Percentiles rank a stretch among this genome's conserved stretches.
Conservation (phyloP, 2,329 filamentous ascomycete genomes). For the Neopestalotiopsis sp. region DNA sequence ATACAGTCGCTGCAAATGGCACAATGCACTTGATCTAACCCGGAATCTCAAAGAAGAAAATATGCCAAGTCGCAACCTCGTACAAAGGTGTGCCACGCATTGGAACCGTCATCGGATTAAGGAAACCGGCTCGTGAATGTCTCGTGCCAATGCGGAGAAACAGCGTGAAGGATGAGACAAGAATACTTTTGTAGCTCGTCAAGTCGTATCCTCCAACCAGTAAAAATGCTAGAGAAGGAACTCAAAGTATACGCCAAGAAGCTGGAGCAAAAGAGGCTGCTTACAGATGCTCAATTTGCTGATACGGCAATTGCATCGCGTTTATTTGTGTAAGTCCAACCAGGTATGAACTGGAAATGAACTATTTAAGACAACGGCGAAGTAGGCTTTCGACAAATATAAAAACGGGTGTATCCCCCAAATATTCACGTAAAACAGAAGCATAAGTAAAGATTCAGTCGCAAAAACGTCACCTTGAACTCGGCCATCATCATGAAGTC, state of each 20-base stretch:
- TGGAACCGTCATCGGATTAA: background rate
- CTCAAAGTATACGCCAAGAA: background rate
- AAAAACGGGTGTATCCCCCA: background rate
- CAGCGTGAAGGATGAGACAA: background rate
- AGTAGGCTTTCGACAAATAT: background rate
- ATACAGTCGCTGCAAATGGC: background rate
- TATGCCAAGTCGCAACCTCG: background rate
- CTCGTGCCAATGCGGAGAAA: background rate
- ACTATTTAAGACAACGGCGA: background rate
- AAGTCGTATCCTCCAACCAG: background rate
- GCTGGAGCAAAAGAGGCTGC: background rate
- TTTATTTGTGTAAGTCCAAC: background rate
- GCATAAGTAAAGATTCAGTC: background rate
- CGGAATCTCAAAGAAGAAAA: conserved; percentile 1
- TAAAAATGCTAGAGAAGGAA: background rate
- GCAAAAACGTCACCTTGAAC: background rate
- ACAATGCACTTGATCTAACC: background rate
- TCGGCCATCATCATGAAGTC: conserved; percentile 32
- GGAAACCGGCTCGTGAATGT: background rate
- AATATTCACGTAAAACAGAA: background rate
- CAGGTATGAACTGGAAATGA: background rate
- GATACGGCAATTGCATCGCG: background rate
- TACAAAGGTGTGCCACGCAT: background rate
- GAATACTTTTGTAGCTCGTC: background rate
- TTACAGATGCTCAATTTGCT: background rate